Base-by-base conservation (phyloP, 306 rosid genomes). In the Astragalus membranaceus region DNA sequence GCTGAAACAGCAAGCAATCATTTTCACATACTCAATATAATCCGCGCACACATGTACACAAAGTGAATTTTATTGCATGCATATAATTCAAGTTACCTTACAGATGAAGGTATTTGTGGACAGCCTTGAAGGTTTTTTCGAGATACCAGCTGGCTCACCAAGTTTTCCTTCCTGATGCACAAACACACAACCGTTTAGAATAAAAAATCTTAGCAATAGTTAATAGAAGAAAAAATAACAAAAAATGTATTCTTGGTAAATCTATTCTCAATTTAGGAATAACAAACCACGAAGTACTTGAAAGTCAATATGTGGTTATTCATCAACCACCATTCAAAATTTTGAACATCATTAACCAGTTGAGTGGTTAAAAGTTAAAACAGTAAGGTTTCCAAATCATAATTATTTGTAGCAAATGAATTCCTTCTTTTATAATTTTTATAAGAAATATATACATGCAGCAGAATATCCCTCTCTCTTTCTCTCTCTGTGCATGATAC, bases 91-190 rank as follows among this genome's bases (percentile, higher is more conserved):
- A 64, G 51, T 64, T 83, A 86, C 97, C 96, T 87, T 85, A 36
- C 59, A 60, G 70, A 80, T 79, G 71, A 82, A 88, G 64, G 46
- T 75, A 70, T 85, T 91, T 44, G 74, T 58, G 1, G 93, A 80
- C 48, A 77, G 74, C 78, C 79, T 88, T 15, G 81, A 77, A 79
- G 88, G 77, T 71, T 69, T 84, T 20, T 81, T 58, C 16, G 85
- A 70, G 9, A 79, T 42, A 58, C 77, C 56, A 73, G 41, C 81
- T 51, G 81, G 76, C 76, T 75, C 75, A 57, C 57, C 83, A 42
- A n/a, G 73, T 70, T 60, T 76, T 51, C 71, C 88, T 12, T 62
- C 86, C 98, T 92, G 81, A 57, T 42, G 64, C 59, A 70, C 74
- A 64, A 13, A 12, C 50, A 54, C n/a, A 54, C 11, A 9, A n/a